Conservation (phyloP, 31 red algal species). For the Asparagopsis taxiformis region DNA sequence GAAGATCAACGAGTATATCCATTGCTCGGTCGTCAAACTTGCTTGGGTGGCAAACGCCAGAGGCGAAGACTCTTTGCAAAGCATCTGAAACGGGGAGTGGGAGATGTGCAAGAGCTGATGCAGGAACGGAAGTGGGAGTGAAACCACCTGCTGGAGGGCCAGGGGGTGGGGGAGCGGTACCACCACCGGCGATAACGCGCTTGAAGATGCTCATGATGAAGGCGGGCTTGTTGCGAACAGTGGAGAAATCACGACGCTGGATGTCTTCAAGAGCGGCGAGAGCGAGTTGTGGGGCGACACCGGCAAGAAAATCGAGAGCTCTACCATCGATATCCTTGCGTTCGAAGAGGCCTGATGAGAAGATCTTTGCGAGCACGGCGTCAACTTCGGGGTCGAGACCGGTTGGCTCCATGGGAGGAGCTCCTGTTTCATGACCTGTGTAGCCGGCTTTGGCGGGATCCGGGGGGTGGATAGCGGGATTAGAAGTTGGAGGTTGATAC, state of each 20-base stretch:
- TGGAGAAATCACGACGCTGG: slow-evolving; percentile 69
- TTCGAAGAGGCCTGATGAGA: slow-evolving; percentile 59
- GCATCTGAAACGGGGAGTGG: slow-evolving; percentile 71
- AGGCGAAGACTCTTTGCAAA: slow-evolving; percentile 79
- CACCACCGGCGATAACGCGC: slow-evolving; percentile 61
- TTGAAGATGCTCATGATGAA: slow-evolving; percentile 85
- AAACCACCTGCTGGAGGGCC: slow-evolving; percentile 6
- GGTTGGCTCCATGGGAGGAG: slow-evolving; percentile 9
- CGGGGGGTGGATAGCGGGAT: background rate
- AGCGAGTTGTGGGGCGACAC: slow-evolving; percentile 54
- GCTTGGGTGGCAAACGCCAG: slow-evolving; percentile 88
- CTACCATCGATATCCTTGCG: slow-evolving; percentile 63
- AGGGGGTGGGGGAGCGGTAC: slow-evolving; percentile 7
- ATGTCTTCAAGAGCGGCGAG: slow-evolving; percentile 69
- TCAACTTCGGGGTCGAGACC: slow-evolving; percentile 57
- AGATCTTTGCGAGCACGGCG: slow-evolving; percentile 54
- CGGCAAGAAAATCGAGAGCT: slow-evolving; percentile 66
- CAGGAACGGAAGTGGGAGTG: slow-evolving; percentile 65
- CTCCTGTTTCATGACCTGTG: background rate
- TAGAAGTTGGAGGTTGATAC: slow-evolving; percentile 1
- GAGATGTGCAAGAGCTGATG: slow-evolving; percentile 77
- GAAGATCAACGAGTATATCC: slow-evolving; percentile 88
- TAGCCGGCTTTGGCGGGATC: background rate
- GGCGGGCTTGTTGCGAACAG: slow-evolving; percentile 77
- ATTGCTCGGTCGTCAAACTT: slow-evolving; percentile 93